phyloP scores from a whole-genome alignment of 192 early-diverging fungal genomes.

The Backusella tuberculispora region DNA sequence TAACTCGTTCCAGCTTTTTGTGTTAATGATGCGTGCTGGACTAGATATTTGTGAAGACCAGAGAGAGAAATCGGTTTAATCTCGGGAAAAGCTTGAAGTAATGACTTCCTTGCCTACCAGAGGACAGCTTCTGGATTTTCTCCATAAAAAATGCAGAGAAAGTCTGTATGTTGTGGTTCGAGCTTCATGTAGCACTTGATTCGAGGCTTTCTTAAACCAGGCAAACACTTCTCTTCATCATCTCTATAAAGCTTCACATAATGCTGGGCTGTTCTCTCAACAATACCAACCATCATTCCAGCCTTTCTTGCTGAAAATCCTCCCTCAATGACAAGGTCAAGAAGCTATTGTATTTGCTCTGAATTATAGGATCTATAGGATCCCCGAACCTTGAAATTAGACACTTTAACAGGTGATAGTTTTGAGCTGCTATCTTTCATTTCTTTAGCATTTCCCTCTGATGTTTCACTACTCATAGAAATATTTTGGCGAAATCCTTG shows the following conservation, averaged over 20 bases:
- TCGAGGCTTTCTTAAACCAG: constrained; percentile 13
- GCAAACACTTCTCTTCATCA: constrained; percentile 13
- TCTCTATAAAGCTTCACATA: constrained; percentile 18
- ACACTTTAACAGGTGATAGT: no score
- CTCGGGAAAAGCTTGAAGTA: constrained; percentile 10
- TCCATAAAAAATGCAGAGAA: not conserved
- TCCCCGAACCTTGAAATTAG: constrained; percentile 1
- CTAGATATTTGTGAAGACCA: constrained; percentile 4
- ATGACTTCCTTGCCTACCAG: not conserved
- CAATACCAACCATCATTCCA: constrained; percentile 7
- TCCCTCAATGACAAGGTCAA: constrained; percentile 15
- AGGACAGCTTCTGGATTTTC: constrained; percentile 15
- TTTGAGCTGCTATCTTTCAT: not conserved
- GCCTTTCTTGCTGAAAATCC: constrained; percentile 11
- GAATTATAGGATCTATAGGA: constrained; percentile 13
- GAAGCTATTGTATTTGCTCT: constrained; percentile 11
- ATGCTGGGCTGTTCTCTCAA: constrained; percentile 7
- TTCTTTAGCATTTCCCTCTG: not conserved
- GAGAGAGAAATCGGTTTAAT: not conserved
- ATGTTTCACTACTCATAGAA: not conserved
- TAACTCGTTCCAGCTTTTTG: not conserved
- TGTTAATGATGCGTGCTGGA: not conserved
- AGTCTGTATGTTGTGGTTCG: not conserved
- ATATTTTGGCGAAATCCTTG: not conserved
- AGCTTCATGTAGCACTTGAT: constrained; percentile 1